Evolutionary conservation across 2,329 filamentous ascomycete species (phyloP), one percentile per base, ranked within the genome.

Genomic region (Sporothrix pseudoabietina): DNA sequence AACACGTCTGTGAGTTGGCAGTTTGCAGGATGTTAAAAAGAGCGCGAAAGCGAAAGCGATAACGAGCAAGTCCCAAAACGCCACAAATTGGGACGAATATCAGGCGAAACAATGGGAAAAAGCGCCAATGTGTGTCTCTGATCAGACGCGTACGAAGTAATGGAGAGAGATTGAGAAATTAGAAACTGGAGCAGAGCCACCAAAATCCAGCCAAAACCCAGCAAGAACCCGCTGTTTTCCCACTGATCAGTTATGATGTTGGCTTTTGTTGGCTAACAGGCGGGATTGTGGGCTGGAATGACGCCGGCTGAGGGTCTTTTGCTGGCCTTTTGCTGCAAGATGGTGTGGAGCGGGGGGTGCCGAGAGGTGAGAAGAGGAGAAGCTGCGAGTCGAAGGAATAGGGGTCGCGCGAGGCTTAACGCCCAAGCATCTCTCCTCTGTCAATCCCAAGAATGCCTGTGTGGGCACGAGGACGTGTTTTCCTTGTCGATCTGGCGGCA

Each of bases 281-380:
- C 52, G 52, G 52, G 68, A 26, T 32, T 59, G 68, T 59, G 68
- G 68, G 68, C 52, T 70, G 68, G 68, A 70, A 70, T 70, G 68
- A 55, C 68, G 32, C 52, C 68, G 6, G 68, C 4, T 14, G 65
- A 47, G 55, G 9, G 55, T 10, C 32, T 57, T 32, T 57, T 16
- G 35, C 4, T 35, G 35, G 35, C 35, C 1, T 30, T 55, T 12
- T 55, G 52, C 9, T 55, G 52, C 52, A 26, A 30, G 52, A 55
- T 55, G 52, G 52, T 55, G 52, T 55, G 52, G 52, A 55, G 26
- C 12, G 39, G 55, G 26, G 49, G 41, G 26, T 47, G 10, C 4
- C 4, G 44, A 63, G n/a, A 14, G 35, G 39, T 44, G 39, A 47
- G 41, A 30, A 32, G n/a, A 47, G n/a, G n/a, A 41, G 41, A 22